A percentile compares a stretch with the other conserved stretches of the same genome.
phyloP scores from a whole-genome alignment of 1,284 basidiomycete genomes.

The Cryptococcus sp. region DNA sequence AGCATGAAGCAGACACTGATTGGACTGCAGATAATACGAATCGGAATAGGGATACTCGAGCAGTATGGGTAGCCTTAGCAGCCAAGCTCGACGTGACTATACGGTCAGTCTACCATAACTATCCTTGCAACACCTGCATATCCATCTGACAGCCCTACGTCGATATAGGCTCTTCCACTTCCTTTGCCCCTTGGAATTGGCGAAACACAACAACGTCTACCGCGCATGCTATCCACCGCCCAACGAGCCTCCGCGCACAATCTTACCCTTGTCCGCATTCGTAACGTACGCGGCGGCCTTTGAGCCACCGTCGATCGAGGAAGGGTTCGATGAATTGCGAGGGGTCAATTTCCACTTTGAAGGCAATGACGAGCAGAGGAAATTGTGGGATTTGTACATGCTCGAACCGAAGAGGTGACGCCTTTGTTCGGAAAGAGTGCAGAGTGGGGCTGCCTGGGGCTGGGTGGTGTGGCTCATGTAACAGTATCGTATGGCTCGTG shows the following conservation, averaged over 20 bases:
- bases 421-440: neutral
- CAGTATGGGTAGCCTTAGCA: constrained; percentile 68
- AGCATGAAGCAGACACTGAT: constrained; percentile 1
- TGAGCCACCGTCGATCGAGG: constrained; percentile 65
- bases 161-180: constrained; percentile 70
- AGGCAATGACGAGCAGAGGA: constrained; percentile 68
- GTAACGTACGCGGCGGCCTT: constrained; percentile 63
- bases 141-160: neutral
- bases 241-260: constrained; percentile 54
- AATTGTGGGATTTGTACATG: constrained; percentile 62
- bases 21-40: constrained; percentile 80
- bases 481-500: too few relatives aligned
- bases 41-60: constrained; percentile 67
- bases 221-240: constrained; percentile 61
- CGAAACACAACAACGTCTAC: constrained; percentile 88
- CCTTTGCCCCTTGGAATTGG: constrained; percentile 69
- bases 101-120: constrained; percentile 56
- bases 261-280: constrained; percentile 69
- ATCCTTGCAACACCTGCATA: neutral
- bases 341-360: constrained; percentile 77
- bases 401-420: constrained; percentile 23
- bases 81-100: constrained; percentile 61
- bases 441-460: neutral
- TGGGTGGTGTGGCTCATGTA: neutral
- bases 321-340: constrained; percentile 76